These are phyloP conservation scores for Helotiales sp. DNA, from an alignment of 2,329 filamentous ascomycete species.

Conservation along the genomic window DNA sequence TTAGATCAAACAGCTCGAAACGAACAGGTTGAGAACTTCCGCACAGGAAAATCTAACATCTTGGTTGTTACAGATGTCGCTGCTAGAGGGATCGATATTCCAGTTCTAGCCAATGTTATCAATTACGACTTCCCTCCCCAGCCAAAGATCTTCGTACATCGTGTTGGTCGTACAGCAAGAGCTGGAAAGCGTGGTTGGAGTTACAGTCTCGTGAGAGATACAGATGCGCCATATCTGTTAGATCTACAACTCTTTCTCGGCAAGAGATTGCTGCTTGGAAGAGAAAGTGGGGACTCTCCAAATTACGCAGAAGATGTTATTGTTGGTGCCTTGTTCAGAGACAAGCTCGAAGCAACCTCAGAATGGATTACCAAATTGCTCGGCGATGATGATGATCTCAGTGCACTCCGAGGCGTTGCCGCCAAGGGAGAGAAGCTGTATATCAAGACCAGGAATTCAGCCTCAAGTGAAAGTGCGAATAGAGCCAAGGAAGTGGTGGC, in stretches of 20 bases:
- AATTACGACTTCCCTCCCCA: conserved; percentile 99
- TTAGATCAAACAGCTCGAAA: conserved; percentile 93
- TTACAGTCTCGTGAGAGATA: conserved; percentile 88
- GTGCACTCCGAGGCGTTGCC: conserved; percentile 72
- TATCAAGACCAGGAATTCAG: conserved; percentile 84
- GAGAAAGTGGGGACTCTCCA: conserved; percentile 59
- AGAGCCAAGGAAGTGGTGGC: conserved; percentile 78
- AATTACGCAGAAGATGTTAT: conserved; percentile 85
- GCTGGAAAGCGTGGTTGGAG: conserved; percentile 93
- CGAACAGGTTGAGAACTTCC: conserved; percentile 89
- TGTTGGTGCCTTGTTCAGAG: conserved; percentile 75
- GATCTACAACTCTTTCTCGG: conserved; percentile 94
- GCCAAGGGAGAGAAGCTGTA: conserved; percentile 93
- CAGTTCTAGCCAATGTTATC: conserved; percentile 93
- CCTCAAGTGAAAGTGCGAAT: conserved; percentile 88
- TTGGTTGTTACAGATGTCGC: conserved; percentile 96
- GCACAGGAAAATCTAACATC: conserved; percentile 83
- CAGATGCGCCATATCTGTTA: conserved; percentile 88
- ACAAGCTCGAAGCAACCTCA: conserved; percentile 73
- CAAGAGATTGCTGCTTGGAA: conserved; percentile 79
- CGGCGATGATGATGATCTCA: conserved; percentile 75
- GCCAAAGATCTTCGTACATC: conserved; percentile 94
- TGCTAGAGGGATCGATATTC: conserved; percentile 96
- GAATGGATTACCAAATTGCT: conserved; percentile 86
- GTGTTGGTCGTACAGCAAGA: conserved; percentile 93